These are phyloP conservation scores for Piloderma croceum DNA, from an alignment of 768 basidiomycete species.

Conservation along the genomic window DNA sequence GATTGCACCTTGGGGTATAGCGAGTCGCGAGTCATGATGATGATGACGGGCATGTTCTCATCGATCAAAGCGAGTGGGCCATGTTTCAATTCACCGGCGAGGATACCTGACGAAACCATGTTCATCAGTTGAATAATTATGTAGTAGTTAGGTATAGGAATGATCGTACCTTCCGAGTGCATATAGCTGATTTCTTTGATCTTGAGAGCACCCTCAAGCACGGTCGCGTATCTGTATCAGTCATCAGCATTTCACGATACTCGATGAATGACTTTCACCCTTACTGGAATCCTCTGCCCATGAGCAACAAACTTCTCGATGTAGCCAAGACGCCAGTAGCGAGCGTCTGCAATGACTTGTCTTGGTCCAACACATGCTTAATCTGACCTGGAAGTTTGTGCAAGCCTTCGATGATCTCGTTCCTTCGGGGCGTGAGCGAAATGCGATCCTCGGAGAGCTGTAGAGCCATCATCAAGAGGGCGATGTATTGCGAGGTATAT, in stretches of 20 bases:
- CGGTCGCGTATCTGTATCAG: slow-evolving; percentile 73
- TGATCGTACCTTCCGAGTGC: slow-evolving; percentile 60
- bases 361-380: slow-evolving; percentile 77
- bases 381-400: slow-evolving; percentile 89
- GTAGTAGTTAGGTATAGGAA: neutral
- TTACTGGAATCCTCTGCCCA: slow-evolving; percentile 97
- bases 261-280: slow-evolving; percentile 22
- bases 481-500: slow-evolving; percentile 98
- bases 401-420: slow-evolving; percentile 89
- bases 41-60: slow-evolving; percentile 98
- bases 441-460: slow-evolving; percentile 97
- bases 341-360: slow-evolving; percentile 71
- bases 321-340: slow-evolving; percentile 70
- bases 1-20: slow-evolving; percentile 97
- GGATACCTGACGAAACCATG: slow-evolving; percentile 61
- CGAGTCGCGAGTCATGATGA: slow-evolving; percentile 99
- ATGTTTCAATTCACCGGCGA: slow-evolving; percentile 98
- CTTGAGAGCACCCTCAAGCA: slow-evolving; percentile 96
- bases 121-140: slow-evolving; percentile 8
- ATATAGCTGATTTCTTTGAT: slow-evolving; percentile 99
- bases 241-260: slow-evolving; percentile 4
- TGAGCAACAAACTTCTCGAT: slow-evolving; percentile 86
- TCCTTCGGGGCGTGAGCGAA: slow-evolving; percentile 83
- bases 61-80: slow-evolving; percentile 97
- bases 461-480: slow-evolving; percentile 96